Conservation (phyloP, 78 protist species). For the Neovahlkampfia damariscottae region DNA sequence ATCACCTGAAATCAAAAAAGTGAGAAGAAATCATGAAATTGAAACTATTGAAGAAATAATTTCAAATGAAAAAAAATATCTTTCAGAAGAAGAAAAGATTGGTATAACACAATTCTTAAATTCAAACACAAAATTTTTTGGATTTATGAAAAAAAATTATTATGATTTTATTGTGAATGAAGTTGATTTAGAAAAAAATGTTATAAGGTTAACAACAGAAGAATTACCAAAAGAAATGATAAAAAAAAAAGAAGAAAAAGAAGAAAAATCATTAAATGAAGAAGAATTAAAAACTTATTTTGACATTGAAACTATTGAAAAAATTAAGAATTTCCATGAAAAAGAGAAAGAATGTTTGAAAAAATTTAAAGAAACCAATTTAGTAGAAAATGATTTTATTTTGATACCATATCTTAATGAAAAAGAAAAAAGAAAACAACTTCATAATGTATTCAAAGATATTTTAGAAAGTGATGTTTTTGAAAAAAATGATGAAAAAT, state of each 20-base stretch:
- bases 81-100: too few species aligned
- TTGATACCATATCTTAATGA: background rate
- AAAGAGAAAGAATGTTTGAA: background rate
- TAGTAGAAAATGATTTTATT: background rate
- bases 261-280: background rate
- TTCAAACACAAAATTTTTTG: too few species aligned
- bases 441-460: background rate
- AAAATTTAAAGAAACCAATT: background rate
- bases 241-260: background rate
- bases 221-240: background rate
- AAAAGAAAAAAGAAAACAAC: background rate
- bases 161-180: constrained; percentile 53
- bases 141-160: constrained; percentile 36
- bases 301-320: background rate
- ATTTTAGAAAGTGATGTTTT: background rate
- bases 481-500: background rate
- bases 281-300: background rate
- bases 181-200: constrained; percentile 28
- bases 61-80: too few species aligned
- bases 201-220: background rate
- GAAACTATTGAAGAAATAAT: too few species aligned
- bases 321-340: background rate
- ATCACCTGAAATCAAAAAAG: too few species aligned
- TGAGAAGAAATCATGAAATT: too few species aligned
- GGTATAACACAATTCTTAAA: too few species aligned